A percentile compares a stretch with the other conserved stretches of the same genome.
Conservation (phyloP, 192 early-diverging fungal genomes). For the Entomortierella lignicola region DNA sequence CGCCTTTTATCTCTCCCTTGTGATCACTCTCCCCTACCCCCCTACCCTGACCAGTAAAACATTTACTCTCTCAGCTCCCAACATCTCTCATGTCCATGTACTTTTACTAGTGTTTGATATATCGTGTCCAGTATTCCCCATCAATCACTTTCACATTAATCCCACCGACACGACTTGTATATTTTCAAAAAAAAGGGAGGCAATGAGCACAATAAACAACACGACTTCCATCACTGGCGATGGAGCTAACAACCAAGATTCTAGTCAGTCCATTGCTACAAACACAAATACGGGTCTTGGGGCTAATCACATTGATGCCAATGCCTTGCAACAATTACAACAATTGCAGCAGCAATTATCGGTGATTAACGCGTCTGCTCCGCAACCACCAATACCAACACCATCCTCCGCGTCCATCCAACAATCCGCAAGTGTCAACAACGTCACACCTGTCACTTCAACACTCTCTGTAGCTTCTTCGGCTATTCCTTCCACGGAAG, state of each 20-base stretch:
- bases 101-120: no score
- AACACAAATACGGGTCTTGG: neutral
- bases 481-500: neutral
- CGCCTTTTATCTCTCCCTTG: no score
- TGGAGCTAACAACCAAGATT: neutral
- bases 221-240: slow-evolving; percentile 3
- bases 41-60: no score
- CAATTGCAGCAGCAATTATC: no score
- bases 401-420: neutral
- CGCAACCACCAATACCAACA: neutral
- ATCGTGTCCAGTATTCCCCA: neutral
- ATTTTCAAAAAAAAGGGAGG: neutral
- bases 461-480: slow-evolving; percentile 5
- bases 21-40: no score
- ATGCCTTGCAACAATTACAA: neutral
- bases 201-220: slow-evolving; percentile 30
- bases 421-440: neutral
- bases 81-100: no score
- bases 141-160: neutral
- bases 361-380: neutral
- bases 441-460: neutral
- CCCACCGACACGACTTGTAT: neutral
- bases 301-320: neutral
- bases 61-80: no score
- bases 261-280: neutral